Evolutionary conservation across 129 eudicot genomes (phyloP).

Genomic region (Escallonia rubra): DNA sequence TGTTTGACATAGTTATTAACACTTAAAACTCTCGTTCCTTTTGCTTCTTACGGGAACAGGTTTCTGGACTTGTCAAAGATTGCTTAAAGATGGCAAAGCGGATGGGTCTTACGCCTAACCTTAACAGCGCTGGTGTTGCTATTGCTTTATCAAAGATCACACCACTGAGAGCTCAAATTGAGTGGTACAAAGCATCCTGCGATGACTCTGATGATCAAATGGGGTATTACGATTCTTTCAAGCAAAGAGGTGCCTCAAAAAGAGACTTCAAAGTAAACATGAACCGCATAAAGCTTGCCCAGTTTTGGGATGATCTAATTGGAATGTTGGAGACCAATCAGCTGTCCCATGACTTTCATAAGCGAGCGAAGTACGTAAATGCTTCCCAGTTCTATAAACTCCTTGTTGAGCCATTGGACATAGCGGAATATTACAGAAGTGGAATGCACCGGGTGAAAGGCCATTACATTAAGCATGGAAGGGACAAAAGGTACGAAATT

Average conservation of each 20-base stretch:
- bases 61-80: constrained; percentile 39
- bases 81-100: constrained; percentile 68
- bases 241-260: constrained; percentile 55
- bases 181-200: constrained; percentile 80
- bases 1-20: too few relatives aligned
- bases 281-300: constrained; percentile 53
- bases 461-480: constrained; percentile 63
- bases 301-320: constrained; percentile 66
- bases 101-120: constrained; percentile 70
- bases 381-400: constrained; percentile 82
- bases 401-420: constrained; percentile 88
- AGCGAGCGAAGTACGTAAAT: constrained; percentile 57
- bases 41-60: constrained; percentile 39
- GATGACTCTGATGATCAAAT: constrained; percentile 67
- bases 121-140: constrained; percentile 70
- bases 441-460: constrained; percentile 48
- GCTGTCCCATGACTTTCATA: constrained; percentile 83
- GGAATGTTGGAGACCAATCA: constrained; percentile 64
- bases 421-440: constrained; percentile 76
- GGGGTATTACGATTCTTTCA: constrained; percentile 87
- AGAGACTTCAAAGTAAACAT: constrained; percentile 45
- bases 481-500: constrained; percentile 50
- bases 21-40: not conserved
- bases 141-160: constrained; percentile 53
- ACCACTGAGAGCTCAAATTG: constrained; percentile 72